Evolutionary conservation across 2,329 filamentous ascomycete genomes (phyloP), one percentile per base, ranked within the genome.

Genomic region (Epichloe coenophiala): DNA sequence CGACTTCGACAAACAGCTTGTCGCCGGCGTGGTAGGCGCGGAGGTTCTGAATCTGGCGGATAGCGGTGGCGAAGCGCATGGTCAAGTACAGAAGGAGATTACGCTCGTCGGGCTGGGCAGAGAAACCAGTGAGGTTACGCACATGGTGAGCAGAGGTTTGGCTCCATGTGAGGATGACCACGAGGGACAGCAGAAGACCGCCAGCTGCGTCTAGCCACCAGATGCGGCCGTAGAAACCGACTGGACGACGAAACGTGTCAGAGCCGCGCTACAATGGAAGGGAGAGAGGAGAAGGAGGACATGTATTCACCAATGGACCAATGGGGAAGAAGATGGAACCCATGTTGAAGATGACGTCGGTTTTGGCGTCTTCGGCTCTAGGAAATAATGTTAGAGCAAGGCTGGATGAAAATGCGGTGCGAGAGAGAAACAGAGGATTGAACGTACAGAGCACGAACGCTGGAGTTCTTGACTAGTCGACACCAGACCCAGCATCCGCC

Each of bases 41-140:
- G 51, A 93, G 70, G 35, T 88, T 88, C 63, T 93, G 88, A 54
- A 94, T 93, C 63, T 88, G 83, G 61, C 80, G 81, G 61, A 96
- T 94, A 12, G 86, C 85, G 57, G 86, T 88, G 44, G 89, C 89
- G 63, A 95, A 95, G 19, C 90, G 84, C 86, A 95, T 95, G 1
- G 89, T 93, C 58, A 95, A 77, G 68, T 96, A 96, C 1, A 95
- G 74, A 21, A 95, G 68, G 44, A 95, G 79, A 62, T 93, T 95
- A 33, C 89, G 78, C 69, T 93, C 84, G 58, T 91, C 86, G 0
- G 86, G 83, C 1, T 82, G 81, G 5, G 87, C 86, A 0, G 85
- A 85, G 58, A 86, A 86, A 17, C 88, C 88, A 0, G 84, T 86
- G 33, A 93, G 70, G 60, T 91, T 88, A 61, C 84, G 81, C 61